These are phyloP conservation scores for Cavenderia fasciculata DNA, from an alignment of 78 protist genomes.

Conservation along the genomic window DNA sequence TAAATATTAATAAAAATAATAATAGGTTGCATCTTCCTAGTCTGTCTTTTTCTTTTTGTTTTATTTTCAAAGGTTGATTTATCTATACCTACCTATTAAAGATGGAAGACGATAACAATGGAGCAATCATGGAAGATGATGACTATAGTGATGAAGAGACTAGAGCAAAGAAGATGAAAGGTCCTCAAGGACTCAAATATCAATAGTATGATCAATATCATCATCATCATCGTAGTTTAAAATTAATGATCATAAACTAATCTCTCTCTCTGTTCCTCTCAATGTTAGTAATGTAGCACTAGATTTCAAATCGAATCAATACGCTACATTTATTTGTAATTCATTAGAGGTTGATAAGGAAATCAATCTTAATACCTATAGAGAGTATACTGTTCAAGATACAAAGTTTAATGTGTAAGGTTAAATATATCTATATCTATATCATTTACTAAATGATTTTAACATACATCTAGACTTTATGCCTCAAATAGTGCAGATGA, in stretches of 20 bases:
- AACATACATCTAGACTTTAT: slow-evolving; percentile 8
- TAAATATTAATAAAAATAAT: too few relatives aligned
- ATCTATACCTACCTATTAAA: too few relatives aligned
- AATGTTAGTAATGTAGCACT: slow-evolving; percentile 27
- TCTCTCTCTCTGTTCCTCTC: too few relatives aligned
- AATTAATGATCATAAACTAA: too few relatives aligned
- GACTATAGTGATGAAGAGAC: slow-evolving; percentile 61
- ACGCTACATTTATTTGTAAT: slow-evolving; percentile 38
- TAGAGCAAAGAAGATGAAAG: background rate
- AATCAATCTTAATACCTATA: slow-evolving; percentile 62
- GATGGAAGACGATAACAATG: background rate
- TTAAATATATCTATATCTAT: background rate
- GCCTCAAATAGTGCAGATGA: slow-evolving; percentile 72
- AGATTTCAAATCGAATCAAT: slow-evolving; percentile 28
- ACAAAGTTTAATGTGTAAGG: slow-evolving; percentile 41
- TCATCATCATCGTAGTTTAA: too few relatives aligned
- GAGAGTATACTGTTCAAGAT: slow-evolving; percentile 27
- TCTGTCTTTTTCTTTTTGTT: too few relatives aligned
- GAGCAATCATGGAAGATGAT: slow-evolving; percentile 24
- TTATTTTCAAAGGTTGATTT: too few relatives aligned
- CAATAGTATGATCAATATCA: slow-evolving; percentile 49
- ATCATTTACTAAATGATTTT: background rate
- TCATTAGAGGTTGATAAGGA: slow-evolving; percentile 61
- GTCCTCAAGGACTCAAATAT: slow-evolving; percentile 6
- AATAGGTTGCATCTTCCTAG: too few relatives aligned